Evolutionary conservation across 2,329 filamentous ascomycete species (phyloP), one percentile per base, ranked within the genome.

Genomic region (Colletotrichum tropicale): DNA sequence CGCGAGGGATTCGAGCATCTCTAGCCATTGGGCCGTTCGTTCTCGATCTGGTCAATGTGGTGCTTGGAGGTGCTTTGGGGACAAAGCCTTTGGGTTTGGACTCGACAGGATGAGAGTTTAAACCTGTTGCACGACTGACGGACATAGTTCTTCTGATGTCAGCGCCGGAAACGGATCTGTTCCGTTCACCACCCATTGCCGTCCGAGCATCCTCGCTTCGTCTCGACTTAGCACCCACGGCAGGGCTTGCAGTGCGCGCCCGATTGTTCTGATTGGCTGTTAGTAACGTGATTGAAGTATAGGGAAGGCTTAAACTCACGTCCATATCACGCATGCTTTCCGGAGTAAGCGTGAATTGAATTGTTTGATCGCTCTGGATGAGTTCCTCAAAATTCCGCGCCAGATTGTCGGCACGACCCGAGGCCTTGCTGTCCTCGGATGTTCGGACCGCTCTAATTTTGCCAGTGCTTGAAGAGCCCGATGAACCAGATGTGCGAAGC

Each of bases 301-400:
- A n/a, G 32, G 2, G 2, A 36, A 43, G 21, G 15, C 16, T 38
- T 48, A 18, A 24, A 58, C 74, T 71, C 56, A 76, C 74, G 61
- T 43, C 71, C 79, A 94, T 92, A 78, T 94, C 91, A 76, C 94
- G 93, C 90, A 96, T 95, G 79, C 90, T 94, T 81, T 94, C 92
- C 0, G 95, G 94, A 0, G 95, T 97, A 32, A 96, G 87, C 3
- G 95, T 96, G 82, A 94, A 96, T 79, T 95, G 94, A 58, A 96
- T 93, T 2, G 95, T 96, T 81, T 96, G 92, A 79, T 95, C 93
- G 82, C 94, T 96, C 72, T 94, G 92, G 77, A 97, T 96, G 66
- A 96, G 88, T 79, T 96, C 90, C 81, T 97, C 95, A 80, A 97
- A 93, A 79, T 94, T 92, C 62, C 90, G 91, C 12, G 91, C 90